Evolutionary conservation across 2,329 filamentous ascomycete species (phyloP), one percentile per base, ranked within the genome.

Genomic region (Penicillium sp.): DNA sequence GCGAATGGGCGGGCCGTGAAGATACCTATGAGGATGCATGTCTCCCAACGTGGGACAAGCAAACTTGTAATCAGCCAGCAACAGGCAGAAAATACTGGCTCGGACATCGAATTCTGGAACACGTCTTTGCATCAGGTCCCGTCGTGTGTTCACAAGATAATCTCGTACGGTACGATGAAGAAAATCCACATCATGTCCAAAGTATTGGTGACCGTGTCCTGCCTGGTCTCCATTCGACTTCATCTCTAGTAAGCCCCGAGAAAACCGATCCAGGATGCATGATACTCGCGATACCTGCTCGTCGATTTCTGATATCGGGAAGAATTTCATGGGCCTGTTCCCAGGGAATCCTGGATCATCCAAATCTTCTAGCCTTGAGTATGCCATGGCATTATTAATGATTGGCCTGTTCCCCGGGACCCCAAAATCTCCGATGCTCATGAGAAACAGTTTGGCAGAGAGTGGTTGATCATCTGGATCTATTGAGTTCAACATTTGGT

Each of bases 401-500:
- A 16, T 16, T 41, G n/a, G 38, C 18, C 15, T 21, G 6, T 16
- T 16, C 18, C 10, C n/a, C 16, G 21, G 18, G 3, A 21, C 2
- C 18, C 6, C 18, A 4, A 41, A 21, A n/a, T 18, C 21, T 8
- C n/a, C 7, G 21, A 16, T 41, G 7, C 15, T 47, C 6, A 51
- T 23, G 4, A 54, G 21, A 9, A 59, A 52, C n/a, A 57, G 13
- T 54, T 50, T 33, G 23, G 54, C 45, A 1, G 54, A 54, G 9
- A 47, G 31, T 12, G 5, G 39, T 21, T 29, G 45, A 41, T 64
- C 53, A 4, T 49, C 31, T 5, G 46, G 42, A 21, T 58, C 52
- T 7, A 64, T 42, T 1, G 39, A 54, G 12, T 38, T 10, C 9
- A 66, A 41, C n/a, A 65, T 59, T 15, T 54, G 47, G 4, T 59